A percentile compares a stretch with the other conserved stretches of the same genome.
These are phyloP conservation scores for Pleurotus platypus DNA, from an alignment of 768 basidiomycete species.

Conservation along the genomic window DNA sequence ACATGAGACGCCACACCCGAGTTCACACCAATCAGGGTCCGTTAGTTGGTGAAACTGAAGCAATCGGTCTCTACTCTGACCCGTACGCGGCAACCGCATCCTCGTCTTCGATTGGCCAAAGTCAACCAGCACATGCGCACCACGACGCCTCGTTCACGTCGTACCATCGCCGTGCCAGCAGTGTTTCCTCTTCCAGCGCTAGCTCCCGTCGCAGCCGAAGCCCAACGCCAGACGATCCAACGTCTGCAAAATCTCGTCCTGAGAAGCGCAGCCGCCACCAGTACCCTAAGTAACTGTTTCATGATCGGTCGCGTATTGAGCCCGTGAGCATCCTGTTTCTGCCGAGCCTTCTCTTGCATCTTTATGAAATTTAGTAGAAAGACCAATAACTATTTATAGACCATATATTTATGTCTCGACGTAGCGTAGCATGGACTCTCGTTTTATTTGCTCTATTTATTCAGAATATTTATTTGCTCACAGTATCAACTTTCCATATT, in stretches of 20 bases:
- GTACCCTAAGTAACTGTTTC: constrained; percentile 12
- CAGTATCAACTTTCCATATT: too few species aligned
- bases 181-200: constrained; percentile 36
- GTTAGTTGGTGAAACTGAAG: neutral
- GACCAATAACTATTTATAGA: neutral
- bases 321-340: neutral
- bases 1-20: constrained; percentile 84
- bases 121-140: neutral
- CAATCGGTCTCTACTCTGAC: constrained; percentile 1
- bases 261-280: constrained; percentile 30
- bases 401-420: neutral
- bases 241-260: constrained; percentile 15
- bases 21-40: constrained; percentile 44
- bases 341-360: neutral
- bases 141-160: constrained; percentile 15
- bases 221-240: constrained; percentile 30
- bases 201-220: constrained; percentile 37
- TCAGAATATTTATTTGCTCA: constrained; percentile 3
- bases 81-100: constrained; percentile 10
- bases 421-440: neutral
- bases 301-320: neutral
- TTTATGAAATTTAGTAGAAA: neutral
- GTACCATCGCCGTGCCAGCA: constrained; percentile 34
- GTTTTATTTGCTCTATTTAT: neutral
- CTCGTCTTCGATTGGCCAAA: constrained; percentile 9